Evolutionary conservation across 225 moss, liverwort and hornwort genomes (phyloP), one percentile per base, ranked within the genome.

Genomic region (Ulota crispa): DNA sequence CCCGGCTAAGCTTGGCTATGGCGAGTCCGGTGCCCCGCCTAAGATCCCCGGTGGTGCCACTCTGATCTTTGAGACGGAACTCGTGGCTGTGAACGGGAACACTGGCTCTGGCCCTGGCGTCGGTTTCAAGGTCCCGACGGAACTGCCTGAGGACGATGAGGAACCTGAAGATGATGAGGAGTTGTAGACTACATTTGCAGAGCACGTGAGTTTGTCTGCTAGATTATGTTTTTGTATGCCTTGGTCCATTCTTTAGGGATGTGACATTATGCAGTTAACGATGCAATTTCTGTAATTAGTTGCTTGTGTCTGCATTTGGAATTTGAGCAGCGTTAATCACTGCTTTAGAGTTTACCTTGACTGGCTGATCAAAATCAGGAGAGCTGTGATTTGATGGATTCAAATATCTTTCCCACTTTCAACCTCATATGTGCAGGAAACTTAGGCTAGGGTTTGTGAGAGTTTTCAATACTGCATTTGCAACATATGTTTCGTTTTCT

Each of bases 41-140:
- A 91, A 91, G 86, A 99, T 99, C 54, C 99, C 99, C 76, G 99
- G 96, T 24, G 96, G 96, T 45, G 99, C 96, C 13, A 99, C 99
- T 78, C 80, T 96, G 42, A 93, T 99, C 79, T 99, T 99, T 82
- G 99, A 99, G 82, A 99, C 99, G 21, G 96, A 99, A 83, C 94
- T 99, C 67, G 87, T 99, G 72, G 99, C 94, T 67, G 88, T 99
- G 31, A 99, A 94, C 67, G 93, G 92, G 19, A 92, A 86, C 52
- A 86, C 74, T 8, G 81, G 85, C 26, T 73, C 70, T 47, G 87
- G 68, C 16, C 70, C 77, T 71, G 79, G 31, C 14, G 87, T 85
- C 56, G 37, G 68, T 56, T 52, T 86, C 50, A 63, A 62, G 45
- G 59, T 67, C 42, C 80, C 81, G 57, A 32, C 28, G 23, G 82